Conservation (phyloP, 1,284 basidiomycete species). For the Cutaneotrichosporon mucoides region DNA sequence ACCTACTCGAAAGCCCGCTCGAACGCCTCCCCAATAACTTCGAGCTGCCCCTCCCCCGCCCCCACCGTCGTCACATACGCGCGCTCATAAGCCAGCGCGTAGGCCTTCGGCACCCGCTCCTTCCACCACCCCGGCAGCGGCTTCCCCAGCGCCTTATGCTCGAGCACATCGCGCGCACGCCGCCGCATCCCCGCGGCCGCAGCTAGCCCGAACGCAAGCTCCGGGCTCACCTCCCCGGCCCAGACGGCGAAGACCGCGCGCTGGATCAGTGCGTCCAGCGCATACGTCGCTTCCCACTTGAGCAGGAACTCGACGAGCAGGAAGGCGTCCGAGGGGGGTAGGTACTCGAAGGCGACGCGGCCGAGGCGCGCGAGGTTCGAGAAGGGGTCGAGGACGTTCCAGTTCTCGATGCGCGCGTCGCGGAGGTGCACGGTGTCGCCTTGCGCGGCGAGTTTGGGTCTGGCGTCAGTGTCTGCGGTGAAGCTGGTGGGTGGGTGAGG, state of each 20-base stretch:
- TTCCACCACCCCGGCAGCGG: neutral
- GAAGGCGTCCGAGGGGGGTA: neutral
- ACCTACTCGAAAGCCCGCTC: neutral
- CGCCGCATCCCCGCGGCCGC: neutral
- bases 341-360: neutral
- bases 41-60: neutral
- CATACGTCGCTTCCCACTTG: neutral
- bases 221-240: neutral
- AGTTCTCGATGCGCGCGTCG: neutral
- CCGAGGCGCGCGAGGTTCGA: neutral
- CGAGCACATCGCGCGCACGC: neutral
- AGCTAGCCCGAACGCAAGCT: neutral
- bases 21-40: neutral
- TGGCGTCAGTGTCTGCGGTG: neutral
- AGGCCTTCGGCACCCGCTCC: neutral
- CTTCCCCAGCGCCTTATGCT: neutral
- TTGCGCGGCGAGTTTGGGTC: neutral
- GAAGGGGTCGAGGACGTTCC: conserved; percentile 1
- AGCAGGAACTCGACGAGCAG: neutral
- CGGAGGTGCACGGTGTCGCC: neutral
- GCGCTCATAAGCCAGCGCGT: neutral
- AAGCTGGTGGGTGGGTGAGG: neutral
- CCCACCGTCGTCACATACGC: neutral
- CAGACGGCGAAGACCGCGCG: neutral
- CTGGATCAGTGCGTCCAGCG: neutral